Evolutionary conservation across 495 filamentous ascomycete species (phyloP), one percentile per base, ranked within the genome.

Genomic region (Parathielavia hyrcaniae): DNA sequence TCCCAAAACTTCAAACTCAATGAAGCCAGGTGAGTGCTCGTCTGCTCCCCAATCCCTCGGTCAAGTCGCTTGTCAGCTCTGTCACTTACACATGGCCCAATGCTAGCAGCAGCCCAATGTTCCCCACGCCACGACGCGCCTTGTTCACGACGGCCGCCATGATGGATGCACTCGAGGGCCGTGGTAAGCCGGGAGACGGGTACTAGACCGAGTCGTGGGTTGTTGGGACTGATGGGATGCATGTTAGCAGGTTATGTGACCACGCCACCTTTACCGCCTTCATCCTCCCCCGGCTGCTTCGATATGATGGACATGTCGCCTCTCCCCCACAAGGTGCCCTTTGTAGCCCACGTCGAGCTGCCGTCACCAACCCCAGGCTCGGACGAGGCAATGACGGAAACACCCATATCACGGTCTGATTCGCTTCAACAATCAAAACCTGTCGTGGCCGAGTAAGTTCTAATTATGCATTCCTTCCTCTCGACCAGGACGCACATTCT

Each of bases 281-380:
- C 93, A 8, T 77, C 26, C 6, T 30, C 76, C 30, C 91, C 92
- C 12, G 80, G 78, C 14, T n/a, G 76, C 73, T 76, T 82, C 59
- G 91, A 97, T 61, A 75, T 79, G 38, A 97, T 97, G 91, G 95
- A 97, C 63, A 86, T 96, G 73, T 96, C 91, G 20, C 93, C 93
- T 13, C 73, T 97, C 40, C 93, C 91, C 13, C 92, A 96, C 71
- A 98, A 97, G 75, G 78, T 81, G 22, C 79, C 88, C 11, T 90
- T 85, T 64, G 69, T 73, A 38, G 74, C 76, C 6, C 78, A 86
- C 58, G 71, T 89, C 26, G 83, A 86, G 56, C 69, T 87, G 23
- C 73, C 78, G 35, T 90, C 88, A 0, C 87, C 90, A 3, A 85
- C 82, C 1, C 84, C 86, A 0, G 74, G 77, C 32, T 64, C 64